Conservation (phyloP, 306 rosid genomes). For the Ormosia semicastrata region DNA sequence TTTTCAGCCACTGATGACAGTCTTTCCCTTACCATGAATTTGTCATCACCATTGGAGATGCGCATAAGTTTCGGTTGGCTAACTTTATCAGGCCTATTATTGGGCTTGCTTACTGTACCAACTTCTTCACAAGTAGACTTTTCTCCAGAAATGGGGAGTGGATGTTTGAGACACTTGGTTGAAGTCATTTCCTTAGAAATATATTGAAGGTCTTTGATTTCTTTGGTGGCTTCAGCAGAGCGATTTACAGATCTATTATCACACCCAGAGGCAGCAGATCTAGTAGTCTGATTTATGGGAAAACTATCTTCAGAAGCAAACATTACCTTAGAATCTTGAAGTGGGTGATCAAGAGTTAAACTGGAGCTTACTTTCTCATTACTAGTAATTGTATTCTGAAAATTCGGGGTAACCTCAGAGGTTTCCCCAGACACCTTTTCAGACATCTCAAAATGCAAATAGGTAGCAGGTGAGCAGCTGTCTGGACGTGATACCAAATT, state of each 20-base stretch:
- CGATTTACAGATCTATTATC: conserved; percentile 29
- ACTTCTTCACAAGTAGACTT: conserved; percentile 39
- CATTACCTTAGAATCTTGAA: conserved; percentile 27
- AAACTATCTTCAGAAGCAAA: conserved; percentile 26
- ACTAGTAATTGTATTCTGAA: conserved; percentile 10
- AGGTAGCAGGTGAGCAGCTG: conserved; percentile 34
- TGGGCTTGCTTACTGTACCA: conserved; percentile 35
- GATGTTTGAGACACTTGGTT: conserved; percentile 31
- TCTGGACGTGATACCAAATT: conserved; percentile 36
- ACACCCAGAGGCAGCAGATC: conserved; percentile 21
- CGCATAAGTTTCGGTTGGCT: conserved; percentile 27
- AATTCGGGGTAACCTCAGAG: neutral
- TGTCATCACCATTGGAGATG: conserved; percentile 56
- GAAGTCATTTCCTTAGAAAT: conserved; percentile 34
- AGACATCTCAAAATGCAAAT: conserved; percentile 27
- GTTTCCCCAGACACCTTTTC: conserved; percentile 31
- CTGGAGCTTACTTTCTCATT: conserved; percentile 28
- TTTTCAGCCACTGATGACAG: conserved; percentile 52
- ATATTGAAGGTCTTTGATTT: conserved; percentile 35
- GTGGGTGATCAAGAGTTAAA: conserved; percentile 20
- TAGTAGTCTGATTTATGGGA: conserved; percentile 13
- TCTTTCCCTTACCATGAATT: conserved; percentile 66
- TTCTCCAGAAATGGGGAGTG: conserved; percentile 35
- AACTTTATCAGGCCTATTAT: conserved; percentile 27
- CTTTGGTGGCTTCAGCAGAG: conserved; percentile 38